Evolutionary conservation across 192 early-diverging fungal genomes (phyloP).

Genomic region (Coemansia sp.): DNA sequence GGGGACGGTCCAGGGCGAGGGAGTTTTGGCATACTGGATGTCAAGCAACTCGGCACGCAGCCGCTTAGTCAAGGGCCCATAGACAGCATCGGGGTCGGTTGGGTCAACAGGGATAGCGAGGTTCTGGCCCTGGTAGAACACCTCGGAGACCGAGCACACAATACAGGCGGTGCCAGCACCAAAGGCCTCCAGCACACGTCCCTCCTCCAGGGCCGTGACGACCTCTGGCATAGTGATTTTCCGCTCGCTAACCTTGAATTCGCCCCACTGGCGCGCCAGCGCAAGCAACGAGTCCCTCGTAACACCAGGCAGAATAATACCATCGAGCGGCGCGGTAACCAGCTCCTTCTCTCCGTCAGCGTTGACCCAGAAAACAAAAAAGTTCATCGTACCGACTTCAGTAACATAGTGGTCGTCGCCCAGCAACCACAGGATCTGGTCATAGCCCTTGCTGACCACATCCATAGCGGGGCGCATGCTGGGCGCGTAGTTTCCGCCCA

Average conservation of each 20-base stretch:
- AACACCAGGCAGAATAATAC: slow-evolving; percentile 94
- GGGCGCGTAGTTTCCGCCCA: slow-evolving; percentile 71
- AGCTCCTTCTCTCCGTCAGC: slow-evolving; percentile 80
- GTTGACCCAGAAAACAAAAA: slow-evolving; percentile 88
- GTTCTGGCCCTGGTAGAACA: slow-evolving; percentile 71
- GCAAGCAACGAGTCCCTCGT: slow-evolving; percentile 90
- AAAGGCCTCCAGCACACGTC: slow-evolving; percentile 88
- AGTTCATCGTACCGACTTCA: slow-evolving; percentile 98
- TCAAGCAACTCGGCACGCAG: slow-evolving; percentile 86
- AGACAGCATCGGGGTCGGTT: slow-evolving; percentile 73
- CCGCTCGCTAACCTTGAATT: slow-evolving; percentile 88
- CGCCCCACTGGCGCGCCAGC: slow-evolving; percentile 78
- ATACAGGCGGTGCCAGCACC: slow-evolving; percentile 98
- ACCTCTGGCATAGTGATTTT: slow-evolving; percentile 81
- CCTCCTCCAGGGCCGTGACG: slow-evolving; percentile 69
- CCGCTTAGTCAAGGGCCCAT: slow-evolving; percentile 80
- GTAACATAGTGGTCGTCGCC: slow-evolving; percentile 85
- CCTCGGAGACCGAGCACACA: slow-evolving; percentile 85
- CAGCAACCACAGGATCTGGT: slow-evolving; percentile 97
- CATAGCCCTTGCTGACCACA: slow-evolving; percentile 81
- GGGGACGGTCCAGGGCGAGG: slow-evolving; percentile 41
- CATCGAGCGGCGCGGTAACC: slow-evolving; percentile 90
- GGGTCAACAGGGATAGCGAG: slow-evolving; percentile 87
- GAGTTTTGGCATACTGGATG: slow-evolving; percentile 90
- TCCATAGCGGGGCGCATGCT: slow-evolving; percentile 73